Evolutionary conservation across 768 basidiomycete species (phyloP), one percentile per base, ranked within the genome.

Genomic region (Strobilomyces echinocephalus): DNA sequence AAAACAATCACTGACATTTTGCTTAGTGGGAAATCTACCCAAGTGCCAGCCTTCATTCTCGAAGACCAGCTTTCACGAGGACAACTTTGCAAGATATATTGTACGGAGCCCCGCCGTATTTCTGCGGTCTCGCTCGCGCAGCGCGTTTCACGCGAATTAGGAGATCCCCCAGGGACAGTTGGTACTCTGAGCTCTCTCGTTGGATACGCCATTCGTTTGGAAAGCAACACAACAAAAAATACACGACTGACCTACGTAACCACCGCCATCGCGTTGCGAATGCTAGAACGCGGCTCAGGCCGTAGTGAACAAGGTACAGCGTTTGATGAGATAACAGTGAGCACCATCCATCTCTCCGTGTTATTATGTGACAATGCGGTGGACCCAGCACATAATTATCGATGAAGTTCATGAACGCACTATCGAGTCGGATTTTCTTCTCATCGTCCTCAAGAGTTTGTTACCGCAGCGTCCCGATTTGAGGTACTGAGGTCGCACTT

Each of bases 401-500:
- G 95, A 99, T 60, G 95, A 99, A 85, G 91, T 97, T 44, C 95
- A 99, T 63, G 95, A 99, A 73, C 85, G 95, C 20, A 91, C 87
- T 8, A 97, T 99, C 60, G 95, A 99, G 66, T 95, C 92, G 0
- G 95, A 98, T 69, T 99, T 99, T 73, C 79, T 99, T 31, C 76
- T 99, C 31, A 92, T 97, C 59, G 91, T 97, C 6, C 77, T 99
- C 49, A 93, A 91, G 69, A 85, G 88, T 15, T 73, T 98, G 33
- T 69, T 97, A 48, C 71, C 78, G 50, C 81, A 86, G 57, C 79
- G 91, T 24, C 79, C 85, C 46, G 85, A 95, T 61, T 74, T 99
- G n/a, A 95, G 90, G 93, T 88, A 58, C 54, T 76, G 66, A 8
- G 35, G 33, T 16, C 12, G 42, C n/a, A 2, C 7, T 46, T 46